phyloP scores from a whole-genome alignment of 495 filamentous ascomycete species.

The Penicillium daleae region DNA sequence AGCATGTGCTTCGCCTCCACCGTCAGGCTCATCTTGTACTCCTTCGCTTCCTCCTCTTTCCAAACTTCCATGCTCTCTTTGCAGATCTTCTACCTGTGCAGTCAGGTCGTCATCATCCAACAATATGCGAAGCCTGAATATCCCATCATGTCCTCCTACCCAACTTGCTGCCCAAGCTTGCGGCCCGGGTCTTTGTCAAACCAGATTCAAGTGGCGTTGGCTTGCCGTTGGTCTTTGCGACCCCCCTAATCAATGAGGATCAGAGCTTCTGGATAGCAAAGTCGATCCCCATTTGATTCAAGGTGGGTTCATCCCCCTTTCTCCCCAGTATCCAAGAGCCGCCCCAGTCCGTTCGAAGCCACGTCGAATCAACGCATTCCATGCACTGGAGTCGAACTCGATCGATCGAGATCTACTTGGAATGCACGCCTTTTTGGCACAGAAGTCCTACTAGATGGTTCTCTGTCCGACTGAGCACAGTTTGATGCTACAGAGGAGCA shows the following conservation, averaged over 20 bases:
- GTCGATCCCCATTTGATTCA: constrained; percentile 12
- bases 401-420: constrained; percentile 31
- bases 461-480: constrained; percentile 15
- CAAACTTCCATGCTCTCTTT: not conserved
- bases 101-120: constrained; percentile 23
- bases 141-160: constrained; percentile 29
- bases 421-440: constrained; percentile 11
- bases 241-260: constrained; percentile 21
- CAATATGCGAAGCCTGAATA: constrained; percentile 17
- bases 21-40: constrained; percentile 24
- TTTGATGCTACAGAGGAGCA: constrained; percentile 15
- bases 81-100: constrained; percentile 26
- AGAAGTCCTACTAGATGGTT: constrained; percentile 9
- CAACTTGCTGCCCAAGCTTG: constrained; percentile 46
- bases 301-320: constrained; percentile 12
- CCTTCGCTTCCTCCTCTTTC: constrained; percentile 7
- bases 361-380: constrained; percentile 22
- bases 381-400: constrained; percentile 15
- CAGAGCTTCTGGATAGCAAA: constrained; percentile 19
- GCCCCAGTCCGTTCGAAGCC: constrained; percentile 10
- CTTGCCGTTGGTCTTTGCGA: constrained; percentile 2
- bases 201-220: constrained; percentile 21
- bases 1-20: constrained; percentile 24
- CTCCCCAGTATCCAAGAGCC: constrained; percentile 16
- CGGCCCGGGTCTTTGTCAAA: constrained; percentile 15